Evolutionary conservation across 164 flowering plant species (phyloP).

Genomic region (Piper betle): DNA sequence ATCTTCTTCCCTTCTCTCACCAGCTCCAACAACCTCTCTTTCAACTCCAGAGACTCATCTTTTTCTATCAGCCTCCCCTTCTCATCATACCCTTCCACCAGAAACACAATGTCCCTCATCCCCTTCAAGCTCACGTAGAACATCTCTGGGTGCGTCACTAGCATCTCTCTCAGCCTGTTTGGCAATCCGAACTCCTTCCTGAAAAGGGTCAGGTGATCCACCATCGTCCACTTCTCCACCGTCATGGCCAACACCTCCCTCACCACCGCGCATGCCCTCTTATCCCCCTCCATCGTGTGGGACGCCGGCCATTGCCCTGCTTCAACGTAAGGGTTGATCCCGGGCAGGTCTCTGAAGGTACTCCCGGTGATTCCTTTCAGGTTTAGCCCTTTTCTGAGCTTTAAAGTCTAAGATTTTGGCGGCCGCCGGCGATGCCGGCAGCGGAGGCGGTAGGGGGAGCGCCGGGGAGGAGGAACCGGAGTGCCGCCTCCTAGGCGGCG

Average conservation of each 20-base stretch:
- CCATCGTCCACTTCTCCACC: slow-evolving; percentile 71
- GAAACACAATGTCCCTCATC: slow-evolving; percentile 66
- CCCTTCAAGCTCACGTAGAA: slow-evolving; percentile 87
- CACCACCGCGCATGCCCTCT: too few relatives aligned
- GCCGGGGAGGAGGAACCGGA: slow-evolving; percentile 75
- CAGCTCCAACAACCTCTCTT: slow-evolving; percentile 47
- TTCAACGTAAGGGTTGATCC: slow-evolving; percentile 50
- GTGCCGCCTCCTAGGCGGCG: too few relatives aligned
- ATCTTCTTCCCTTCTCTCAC: too few relatives aligned
- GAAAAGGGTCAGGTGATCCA: slow-evolving; percentile 86
- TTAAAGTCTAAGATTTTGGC: slow-evolving; percentile 61
- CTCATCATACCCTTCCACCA: too few relatives aligned
- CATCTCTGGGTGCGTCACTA: too few relatives aligned
- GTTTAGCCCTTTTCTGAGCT: slow-evolving; percentile 62
- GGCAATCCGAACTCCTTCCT: too few relatives aligned
- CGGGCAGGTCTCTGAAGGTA: slow-evolving; percentile 50
- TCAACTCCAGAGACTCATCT: slow-evolving; percentile 26
- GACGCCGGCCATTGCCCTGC: too few relatives aligned
- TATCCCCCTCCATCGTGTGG: too few relatives aligned
- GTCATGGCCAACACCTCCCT: too few relatives aligned
- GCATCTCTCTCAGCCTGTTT: too few relatives aligned
- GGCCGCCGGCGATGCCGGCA: slow-evolving; percentile 5
- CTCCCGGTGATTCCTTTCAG: slow-evolving; percentile 58
- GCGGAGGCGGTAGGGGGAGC: slow-evolving; percentile 27
- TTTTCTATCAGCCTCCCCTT: too few relatives aligned